phyloP scores from a whole-genome alignment of 2,329 filamentous ascomycete genomes.

The Fusarium dimerum region DNA sequence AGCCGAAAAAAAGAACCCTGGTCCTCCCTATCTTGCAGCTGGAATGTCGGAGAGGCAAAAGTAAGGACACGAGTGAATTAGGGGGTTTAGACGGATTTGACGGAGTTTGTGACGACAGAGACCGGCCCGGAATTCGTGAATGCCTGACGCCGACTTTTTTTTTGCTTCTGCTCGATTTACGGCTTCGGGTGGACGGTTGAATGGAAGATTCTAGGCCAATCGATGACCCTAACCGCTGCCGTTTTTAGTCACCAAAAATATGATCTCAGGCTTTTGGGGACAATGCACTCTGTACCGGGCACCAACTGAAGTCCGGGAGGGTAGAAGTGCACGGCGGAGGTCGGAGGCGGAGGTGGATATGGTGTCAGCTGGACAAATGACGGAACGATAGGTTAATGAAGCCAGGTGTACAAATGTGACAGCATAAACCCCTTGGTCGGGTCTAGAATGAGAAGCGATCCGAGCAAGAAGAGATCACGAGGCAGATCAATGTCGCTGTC shows the following conservation, averaged over 20 bases:
- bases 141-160: conserved; percentile 2
- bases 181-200: background rate
- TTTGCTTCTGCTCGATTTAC: background rate
- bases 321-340: background rate
- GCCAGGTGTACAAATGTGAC: conserved; percentile 7
- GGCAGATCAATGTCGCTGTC: too few species aligned
- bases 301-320: background rate
- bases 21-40: background rate
- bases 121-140: background rate
- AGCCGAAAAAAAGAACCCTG: background rate
- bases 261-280: background rate
- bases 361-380: background rate
- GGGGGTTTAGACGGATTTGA: background rate
- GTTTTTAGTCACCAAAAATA: too few species aligned
- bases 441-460: too few species aligned
- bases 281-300: background rate
- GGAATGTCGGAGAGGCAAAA: too few species aligned
- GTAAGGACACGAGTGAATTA: too few species aligned
- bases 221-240: conserved; percentile 12
- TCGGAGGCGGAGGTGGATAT: background rate
- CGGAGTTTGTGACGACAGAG: background rate
- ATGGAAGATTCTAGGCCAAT: conserved; percentile 14
- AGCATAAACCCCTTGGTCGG: too few species aligned
- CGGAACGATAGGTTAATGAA: background rate
- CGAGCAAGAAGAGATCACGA: too few species aligned